phyloP scores from a whole-genome alignment of 768 basidiomycete genomes.

The Hypsizygus marmoreus region DNA sequence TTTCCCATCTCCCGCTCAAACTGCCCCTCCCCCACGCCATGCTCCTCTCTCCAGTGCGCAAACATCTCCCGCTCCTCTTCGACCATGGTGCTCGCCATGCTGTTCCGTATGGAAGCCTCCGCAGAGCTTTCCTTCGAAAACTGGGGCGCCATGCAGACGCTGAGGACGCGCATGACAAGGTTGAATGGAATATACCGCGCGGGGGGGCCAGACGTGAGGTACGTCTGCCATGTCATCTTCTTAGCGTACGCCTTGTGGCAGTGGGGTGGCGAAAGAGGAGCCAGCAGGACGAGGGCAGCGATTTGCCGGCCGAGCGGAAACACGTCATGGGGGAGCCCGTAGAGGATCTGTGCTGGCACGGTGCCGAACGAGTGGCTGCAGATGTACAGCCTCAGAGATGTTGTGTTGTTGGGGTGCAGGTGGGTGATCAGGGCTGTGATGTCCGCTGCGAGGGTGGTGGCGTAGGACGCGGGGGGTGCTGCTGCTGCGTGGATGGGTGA shows the following conservation, averaged over 20 bases:
- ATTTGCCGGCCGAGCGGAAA: conserved; percentile 54
- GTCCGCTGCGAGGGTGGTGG: conserved; percentile 43
- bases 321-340: conserved; percentile 47
- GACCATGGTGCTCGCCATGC: conserved; percentile 36
- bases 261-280: conserved; percentile 47
- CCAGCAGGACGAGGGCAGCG: conserved; percentile 48
- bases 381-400: conserved; percentile 51
- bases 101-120: conserved; percentile 39
- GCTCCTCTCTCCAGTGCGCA: conserved; percentile 41
- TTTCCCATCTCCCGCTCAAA: conserved; percentile 41
- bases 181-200: conserved; percentile 43
- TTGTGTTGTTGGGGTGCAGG: conserved; percentile 44
- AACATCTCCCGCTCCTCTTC: conserved; percentile 42
- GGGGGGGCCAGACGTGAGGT: conserved; percentile 48
- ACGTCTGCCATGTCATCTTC: conserved; percentile 47
- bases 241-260: conserved; percentile 47
- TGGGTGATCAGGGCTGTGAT: conserved; percentile 49
- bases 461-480: conserved; percentile 34
- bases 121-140: conserved; percentile 41
- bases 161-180: conserved; percentile 32
- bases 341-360: conserved; percentile 56
- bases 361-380: conserved; percentile 58
- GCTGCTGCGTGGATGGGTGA: conserved; percentile 46
- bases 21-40: conserved; percentile 43
- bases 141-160: conserved; percentile 31